Percentiles rank a stretch among this genome's conserved stretches.
Conservation (phyloP, 176 grass and related monocot genomes). For the Ampelocalamus luodianensis region DNA sequence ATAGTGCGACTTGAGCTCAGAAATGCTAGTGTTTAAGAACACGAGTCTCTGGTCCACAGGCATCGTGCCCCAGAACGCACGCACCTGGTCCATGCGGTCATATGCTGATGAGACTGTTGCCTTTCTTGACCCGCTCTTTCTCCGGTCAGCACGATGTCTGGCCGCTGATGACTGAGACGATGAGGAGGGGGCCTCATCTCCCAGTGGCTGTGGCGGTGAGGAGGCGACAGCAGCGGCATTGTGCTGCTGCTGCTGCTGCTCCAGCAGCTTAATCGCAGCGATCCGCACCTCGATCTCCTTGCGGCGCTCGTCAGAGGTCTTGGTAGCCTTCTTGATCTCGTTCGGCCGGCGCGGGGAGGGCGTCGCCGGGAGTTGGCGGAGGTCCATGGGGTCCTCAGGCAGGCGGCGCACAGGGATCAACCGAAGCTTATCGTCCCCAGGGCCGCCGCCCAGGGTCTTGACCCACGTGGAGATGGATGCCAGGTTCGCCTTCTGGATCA, state of each 20-base stretch:
- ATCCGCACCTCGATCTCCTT: constrained; percentile 95
- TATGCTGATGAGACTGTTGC: constrained; percentile 26
- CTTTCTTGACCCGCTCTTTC: constrained; percentile 65
- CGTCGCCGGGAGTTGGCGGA: constrained; percentile 54
- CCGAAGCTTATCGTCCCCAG: constrained; percentile 71
- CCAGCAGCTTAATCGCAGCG: constrained; percentile 63
- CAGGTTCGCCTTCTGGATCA: constrained; percentile 84
- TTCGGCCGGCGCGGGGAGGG: constrained; percentile 67
- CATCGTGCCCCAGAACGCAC: constrained; percentile 69
- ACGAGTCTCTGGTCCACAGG: constrained; percentile 45
- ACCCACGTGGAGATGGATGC: constrained; percentile 88
- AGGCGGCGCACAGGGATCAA: constrained; percentile 68
- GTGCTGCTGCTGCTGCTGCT: constrained; percentile 64
- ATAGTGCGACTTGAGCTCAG: constrained; percentile 66
- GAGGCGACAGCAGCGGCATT: not conserved
- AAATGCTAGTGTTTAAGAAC: constrained; percentile 62
- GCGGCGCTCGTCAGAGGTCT: constrained; percentile 84
- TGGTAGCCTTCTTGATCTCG: constrained; percentile 91
- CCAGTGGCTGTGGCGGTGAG: constrained; percentile 19
- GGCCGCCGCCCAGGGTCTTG: constrained; percentile 62
- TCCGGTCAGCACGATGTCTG: constrained; percentile 55
- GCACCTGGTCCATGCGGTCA: constrained; percentile 69
- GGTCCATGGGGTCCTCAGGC: constrained; percentile 66
- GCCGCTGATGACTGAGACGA: constrained; percentile 46
- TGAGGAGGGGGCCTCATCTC: constrained; percentile 65